Conservation (phyloP, 1,284 basidiomycete genomes). For the Psilocybe mexicana region DNA sequence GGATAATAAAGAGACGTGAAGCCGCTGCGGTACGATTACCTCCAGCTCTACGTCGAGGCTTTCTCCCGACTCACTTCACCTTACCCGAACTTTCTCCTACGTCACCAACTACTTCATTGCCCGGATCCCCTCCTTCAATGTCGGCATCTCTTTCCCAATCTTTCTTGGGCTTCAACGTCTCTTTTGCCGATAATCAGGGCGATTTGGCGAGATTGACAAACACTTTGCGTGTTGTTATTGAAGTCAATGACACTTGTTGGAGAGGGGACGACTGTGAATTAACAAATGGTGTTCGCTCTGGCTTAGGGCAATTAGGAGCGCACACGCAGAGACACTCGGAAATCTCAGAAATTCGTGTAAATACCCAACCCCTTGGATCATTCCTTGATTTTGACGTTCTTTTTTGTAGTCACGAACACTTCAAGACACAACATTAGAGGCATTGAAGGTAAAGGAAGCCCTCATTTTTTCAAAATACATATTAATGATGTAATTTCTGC, state of each 20-base stretch:
- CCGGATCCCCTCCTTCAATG: constrained; percentile 30
- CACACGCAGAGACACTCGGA: constrained; percentile 79
- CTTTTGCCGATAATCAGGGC: constrained; percentile 55
- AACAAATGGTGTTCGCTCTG: constrained; percentile 76
- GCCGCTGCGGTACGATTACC: constrained; percentile 81
- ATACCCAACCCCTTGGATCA: constrained; percentile 28
- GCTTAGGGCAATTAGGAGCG: constrained; percentile 66
- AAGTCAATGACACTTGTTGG: constrained; percentile 78
- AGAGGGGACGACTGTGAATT: constrained; percentile 79
- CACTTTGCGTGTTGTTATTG: constrained; percentile 75
- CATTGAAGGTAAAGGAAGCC: constrained; percentile 58
- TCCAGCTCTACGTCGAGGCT: constrained; percentile 60
- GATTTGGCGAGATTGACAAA: constrained; percentile 83
- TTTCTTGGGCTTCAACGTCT: constrained; percentile 25
- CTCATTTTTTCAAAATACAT: neutral
- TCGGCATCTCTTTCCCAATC: constrained; percentile 31
- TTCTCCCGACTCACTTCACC: constrained; percentile 66
- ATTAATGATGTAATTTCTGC: neutral
- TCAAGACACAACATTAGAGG: constrained; percentile 68
- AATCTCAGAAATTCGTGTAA: constrained; percentile 74
- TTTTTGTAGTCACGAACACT: constrained; percentile 52
- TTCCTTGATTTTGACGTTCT: neutral
- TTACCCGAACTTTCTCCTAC: constrained; percentile 46
- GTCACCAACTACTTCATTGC: constrained; percentile 34
- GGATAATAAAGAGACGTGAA: constrained; percentile 83